Percentiles rank a stretch among this genome's conserved stretches.
These are phyloP conservation scores for Ceratocystis ficicola DNA, from an alignment of 2,329 filamentous ascomycete genomes.

Conservation along the genomic window DNA sequence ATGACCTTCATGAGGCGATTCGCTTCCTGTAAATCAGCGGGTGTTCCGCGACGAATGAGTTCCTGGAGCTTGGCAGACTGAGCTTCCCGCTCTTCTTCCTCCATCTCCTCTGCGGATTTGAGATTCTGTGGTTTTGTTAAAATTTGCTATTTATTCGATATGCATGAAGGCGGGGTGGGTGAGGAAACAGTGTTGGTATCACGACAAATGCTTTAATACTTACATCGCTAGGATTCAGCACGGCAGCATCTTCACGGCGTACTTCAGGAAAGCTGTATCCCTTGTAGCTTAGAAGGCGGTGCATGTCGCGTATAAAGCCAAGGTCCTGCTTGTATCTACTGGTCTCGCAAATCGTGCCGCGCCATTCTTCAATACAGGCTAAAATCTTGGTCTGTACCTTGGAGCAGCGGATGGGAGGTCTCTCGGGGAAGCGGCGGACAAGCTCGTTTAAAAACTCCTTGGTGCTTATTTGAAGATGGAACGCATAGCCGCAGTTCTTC, in stretches of 20 bases:
- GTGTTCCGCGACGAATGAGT: slow-evolving; percentile 79
- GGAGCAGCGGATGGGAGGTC: slow-evolving; percentile 73
- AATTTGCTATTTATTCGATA: background rate
- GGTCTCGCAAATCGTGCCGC: slow-evolving; percentile 94
- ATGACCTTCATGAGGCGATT: slow-evolving; percentile 98
- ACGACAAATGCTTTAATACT: slow-evolving; percentile 30
- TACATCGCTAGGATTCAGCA: slow-evolving; percentile 93
- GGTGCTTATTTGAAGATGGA: slow-evolving; percentile 95
- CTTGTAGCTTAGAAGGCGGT: slow-evolving; percentile 87
- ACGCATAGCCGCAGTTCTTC: slow-evolving; percentile 98
- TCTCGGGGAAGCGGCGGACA: slow-evolving; percentile 86
- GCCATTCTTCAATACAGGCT: slow-evolving; percentile 96
- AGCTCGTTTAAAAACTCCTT: slow-evolving; percentile 99
- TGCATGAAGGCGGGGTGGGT: background rate
- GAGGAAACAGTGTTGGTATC: background rate
- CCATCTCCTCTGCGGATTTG: slow-evolving; percentile 96
- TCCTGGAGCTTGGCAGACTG: slow-evolving; percentile 98
- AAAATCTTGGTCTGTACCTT: slow-evolving; percentile 86
- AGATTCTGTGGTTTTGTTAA: slow-evolving; percentile 51
- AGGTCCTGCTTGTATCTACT: slow-evolving; percentile 95
- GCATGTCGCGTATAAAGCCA: slow-evolving; percentile 96
- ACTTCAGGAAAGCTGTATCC: slow-evolving; percentile 93
- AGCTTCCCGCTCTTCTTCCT: slow-evolving; percentile 85
- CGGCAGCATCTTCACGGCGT: slow-evolving; percentile 83
- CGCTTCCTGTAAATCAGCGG: slow-evolving; percentile 89